Evolutionary conservation across 2,329 filamentous ascomycete genomes (phyloP).

Genomic region (Pyricularia pennisetigena): DNA sequence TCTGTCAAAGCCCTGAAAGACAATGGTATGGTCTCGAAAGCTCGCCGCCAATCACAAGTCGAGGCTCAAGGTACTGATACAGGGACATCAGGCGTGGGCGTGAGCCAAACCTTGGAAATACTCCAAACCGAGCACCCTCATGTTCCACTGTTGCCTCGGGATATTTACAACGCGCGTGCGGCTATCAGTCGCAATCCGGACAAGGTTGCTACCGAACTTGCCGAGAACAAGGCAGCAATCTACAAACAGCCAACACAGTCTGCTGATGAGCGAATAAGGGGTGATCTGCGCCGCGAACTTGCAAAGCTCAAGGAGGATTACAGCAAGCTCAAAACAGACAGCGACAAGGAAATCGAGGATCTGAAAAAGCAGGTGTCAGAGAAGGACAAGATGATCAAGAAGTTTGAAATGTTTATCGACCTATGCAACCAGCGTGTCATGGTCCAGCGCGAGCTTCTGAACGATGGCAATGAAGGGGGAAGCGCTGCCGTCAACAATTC

Average conservation of each 20-base stretch:
- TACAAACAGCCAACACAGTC: conserved; percentile 57
- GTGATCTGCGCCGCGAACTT: conserved; percentile 51
- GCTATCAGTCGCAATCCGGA: conserved; percentile 56
- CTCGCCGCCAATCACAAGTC: conserved; percentile 3
- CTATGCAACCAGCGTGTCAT: conserved; percentile 60
- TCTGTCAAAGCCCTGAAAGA: conserved; percentile 58
- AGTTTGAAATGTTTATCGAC: conserved; percentile 61
- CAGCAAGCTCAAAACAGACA: conserved; percentile 44
- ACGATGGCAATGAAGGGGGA: conserved; percentile 17
- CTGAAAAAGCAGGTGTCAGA: conserved; percentile 51
- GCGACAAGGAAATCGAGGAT: conserved; percentile 46
- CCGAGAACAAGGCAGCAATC: conserved; percentile 52
- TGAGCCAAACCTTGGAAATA: conserved; percentile 56
- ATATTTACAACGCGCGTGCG: conserved; percentile 59
- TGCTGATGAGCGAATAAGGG: conserved; percentile 52
- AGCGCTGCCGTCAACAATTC: conserved; percentile 1
- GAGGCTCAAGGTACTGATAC: conserved; percentile 6
- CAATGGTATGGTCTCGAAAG: conserved; percentile 38
- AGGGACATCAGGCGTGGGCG: conserved; percentile 42
- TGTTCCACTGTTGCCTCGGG: conserved; percentile 51
- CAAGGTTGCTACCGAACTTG: conserved; percentile 49
- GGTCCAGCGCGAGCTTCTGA: conserved; percentile 46
- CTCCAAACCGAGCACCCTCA: conserved; percentile 54
- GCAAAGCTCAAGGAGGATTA: conserved; percentile 47
- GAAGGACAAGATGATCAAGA: conserved; percentile 51